These are phyloP conservation scores for Candida insectalens DNA, from an alignment of 805 yeast species.

Conservation along the genomic window DNA sequence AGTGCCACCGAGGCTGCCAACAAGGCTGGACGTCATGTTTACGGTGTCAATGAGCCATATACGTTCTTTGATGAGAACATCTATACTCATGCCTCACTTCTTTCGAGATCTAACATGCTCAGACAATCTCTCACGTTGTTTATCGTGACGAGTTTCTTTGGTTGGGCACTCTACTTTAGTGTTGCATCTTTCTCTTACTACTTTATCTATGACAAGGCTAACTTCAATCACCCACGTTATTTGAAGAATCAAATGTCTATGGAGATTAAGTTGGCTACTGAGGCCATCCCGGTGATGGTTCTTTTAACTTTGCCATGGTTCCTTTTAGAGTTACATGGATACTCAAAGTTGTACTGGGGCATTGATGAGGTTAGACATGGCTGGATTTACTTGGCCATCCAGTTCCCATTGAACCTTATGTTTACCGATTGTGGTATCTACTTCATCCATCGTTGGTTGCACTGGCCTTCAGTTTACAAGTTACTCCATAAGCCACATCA, in stretches of 20 bases:
- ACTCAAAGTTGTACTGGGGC: constrained; percentile 66
- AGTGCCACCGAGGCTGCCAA: constrained; percentile 11
- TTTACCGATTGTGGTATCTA: constrained; percentile 94
- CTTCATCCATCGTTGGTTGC: constrained; percentile 84
- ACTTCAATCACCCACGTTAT: constrained; percentile 93
- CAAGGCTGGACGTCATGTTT: constrained; percentile 32
- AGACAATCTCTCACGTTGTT: constrained; percentile 67
- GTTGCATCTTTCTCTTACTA: constrained; percentile 72
- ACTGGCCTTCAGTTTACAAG: constrained; percentile 87
- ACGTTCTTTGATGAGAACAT: constrained; percentile 45
- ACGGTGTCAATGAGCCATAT: constrained; percentile 34
- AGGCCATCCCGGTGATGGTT: constrained; percentile 89
- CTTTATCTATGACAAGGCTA: constrained; percentile 76
- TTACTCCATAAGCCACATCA: constrained; percentile 92
- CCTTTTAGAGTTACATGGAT: constrained; percentile 72
- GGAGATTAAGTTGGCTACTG: constrained; percentile 70
- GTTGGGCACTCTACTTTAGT: constrained; percentile 69
- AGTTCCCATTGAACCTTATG: constrained; percentile 71
- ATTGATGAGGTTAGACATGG: constrained; percentile 58
- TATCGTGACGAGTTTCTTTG: constrained; percentile 67
- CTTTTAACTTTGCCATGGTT: constrained; percentile 85
- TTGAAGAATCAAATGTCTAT: constrained; percentile 84
- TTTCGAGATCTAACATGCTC: constrained; percentile 61
- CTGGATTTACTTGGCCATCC: constrained; percentile 52
- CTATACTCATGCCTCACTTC: constrained; percentile 53